These are phyloP conservation scores for Glycine tomentella DNA, from an alignment of 306 rosid species.

Conservation along the genomic window DNA sequence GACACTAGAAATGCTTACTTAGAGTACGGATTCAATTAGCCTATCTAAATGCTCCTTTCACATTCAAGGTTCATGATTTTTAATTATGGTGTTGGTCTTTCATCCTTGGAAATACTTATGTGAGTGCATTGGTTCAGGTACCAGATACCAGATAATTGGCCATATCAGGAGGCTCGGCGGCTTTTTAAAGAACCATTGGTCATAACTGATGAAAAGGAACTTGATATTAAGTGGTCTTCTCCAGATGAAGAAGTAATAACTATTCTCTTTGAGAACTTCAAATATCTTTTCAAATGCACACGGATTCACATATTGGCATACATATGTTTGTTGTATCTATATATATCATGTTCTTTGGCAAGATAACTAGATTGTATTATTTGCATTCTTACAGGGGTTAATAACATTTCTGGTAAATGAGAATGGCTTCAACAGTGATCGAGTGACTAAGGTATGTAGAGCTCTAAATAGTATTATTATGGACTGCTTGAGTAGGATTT, in stretches of 20 bases:
- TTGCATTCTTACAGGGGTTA: slow-evolving; percentile 71
- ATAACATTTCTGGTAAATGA: slow-evolving; percentile 83
- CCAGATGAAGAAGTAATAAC: slow-evolving; percentile 90
- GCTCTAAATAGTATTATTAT: background rate
- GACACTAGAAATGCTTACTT: slow-evolving; percentile 3
- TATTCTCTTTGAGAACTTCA: slow-evolving; percentile 41
- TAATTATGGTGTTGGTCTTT: slow-evolving; percentile 6
- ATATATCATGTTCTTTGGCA: slow-evolving; percentile 37
- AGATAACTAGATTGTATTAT: slow-evolving; percentile 36
- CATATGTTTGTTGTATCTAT: slow-evolving; percentile 31
- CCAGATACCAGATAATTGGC: slow-evolving; percentile 93
- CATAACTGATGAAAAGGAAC: slow-evolving; percentile 68
- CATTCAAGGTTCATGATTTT: slow-evolving; percentile 35
- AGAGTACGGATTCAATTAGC: background rate
- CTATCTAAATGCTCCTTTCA: slow-evolving; percentile 2
- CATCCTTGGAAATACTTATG: slow-evolving; percentile 25
- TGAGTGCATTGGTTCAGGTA: slow-evolving; percentile 61
- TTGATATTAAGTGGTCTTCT: slow-evolving; percentile 86
- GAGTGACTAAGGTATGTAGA: slow-evolving; percentile 82
- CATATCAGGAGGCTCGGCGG: slow-evolving; percentile 84
- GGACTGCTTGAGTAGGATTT: slow-evolving; percentile 36
- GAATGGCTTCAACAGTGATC: slow-evolving; percentile 91
- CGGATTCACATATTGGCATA: slow-evolving; percentile 10
- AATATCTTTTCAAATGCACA: slow-evolving; percentile 36
- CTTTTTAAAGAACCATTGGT: slow-evolving; percentile 91